These are phyloP conservation scores for Ceratocystis papillata DNA, from an alignment of 2,329 filamentous ascomycete genomes.

Conservation along the genomic window DNA sequence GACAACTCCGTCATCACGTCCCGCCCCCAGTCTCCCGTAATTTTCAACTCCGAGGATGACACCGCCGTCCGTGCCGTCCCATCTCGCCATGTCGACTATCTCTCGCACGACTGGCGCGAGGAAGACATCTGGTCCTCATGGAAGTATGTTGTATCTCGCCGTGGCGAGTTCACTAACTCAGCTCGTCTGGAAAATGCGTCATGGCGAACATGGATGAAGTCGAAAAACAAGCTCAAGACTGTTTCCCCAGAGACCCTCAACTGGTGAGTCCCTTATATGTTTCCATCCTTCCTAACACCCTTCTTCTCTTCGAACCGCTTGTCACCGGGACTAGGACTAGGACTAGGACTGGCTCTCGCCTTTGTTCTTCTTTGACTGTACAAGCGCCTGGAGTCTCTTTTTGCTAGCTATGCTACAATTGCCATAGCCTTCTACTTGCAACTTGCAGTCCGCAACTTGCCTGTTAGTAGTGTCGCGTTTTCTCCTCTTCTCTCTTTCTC, in stretches of 20 bases:
- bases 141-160: constrained; percentile 78
- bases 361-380: neutral
- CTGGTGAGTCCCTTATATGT: constrained; percentile 51
- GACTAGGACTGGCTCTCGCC: neutral
- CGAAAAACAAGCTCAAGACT: constrained; percentile 75
- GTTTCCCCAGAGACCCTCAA: constrained; percentile 86
- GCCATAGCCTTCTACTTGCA: neutral
- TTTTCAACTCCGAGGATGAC: constrained; percentile 57
- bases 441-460: constrained; percentile 6
- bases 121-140: constrained; percentile 97
- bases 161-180: constrained; percentile 68
- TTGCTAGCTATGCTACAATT: neutral
- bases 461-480: neutral
- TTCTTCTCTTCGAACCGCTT: neutral
- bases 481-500: neutral
- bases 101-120: constrained; percentile 86
- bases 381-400: neutral
- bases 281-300: neutral
- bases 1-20: constrained; percentile 43
- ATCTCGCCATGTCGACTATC: constrained; percentile 85
- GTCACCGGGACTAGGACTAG: neutral
- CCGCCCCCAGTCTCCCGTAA: constrained; percentile 44
- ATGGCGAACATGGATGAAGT: constrained; percentile 94
- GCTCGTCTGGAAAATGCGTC: constrained; percentile 86
- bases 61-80: constrained; percentile 62